phyloP scores from a whole-genome alignment of 441 rosid genomes.

The Euphorbia schlechtendalii region DNA sequence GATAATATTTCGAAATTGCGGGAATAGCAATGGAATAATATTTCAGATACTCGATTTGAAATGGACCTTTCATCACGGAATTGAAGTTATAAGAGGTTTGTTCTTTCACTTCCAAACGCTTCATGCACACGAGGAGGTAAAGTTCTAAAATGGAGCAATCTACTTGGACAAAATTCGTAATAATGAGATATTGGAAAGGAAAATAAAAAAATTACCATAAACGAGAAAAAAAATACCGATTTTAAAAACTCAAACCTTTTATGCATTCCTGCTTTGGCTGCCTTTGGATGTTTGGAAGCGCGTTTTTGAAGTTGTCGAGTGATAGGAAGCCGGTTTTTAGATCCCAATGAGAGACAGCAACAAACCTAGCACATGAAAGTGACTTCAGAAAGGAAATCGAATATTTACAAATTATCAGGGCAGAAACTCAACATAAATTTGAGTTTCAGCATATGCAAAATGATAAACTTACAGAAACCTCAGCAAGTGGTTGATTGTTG shows the following conservation, averaged over 20 bases:
- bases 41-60: slow-evolving; percentile 9
- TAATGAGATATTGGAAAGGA: background rate
- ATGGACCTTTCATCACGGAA: slow-evolving; percentile 80
- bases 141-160: slow-evolving; percentile 93
- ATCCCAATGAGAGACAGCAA: slow-evolving; percentile 63
- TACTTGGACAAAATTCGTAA: slow-evolving; percentile 28
- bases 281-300: slow-evolving; percentile 58
- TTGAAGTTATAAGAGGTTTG: slow-evolving; percentile 75
- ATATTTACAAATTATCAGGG: slow-evolving; percentile 8
- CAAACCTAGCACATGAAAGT: slow-evolving; percentile 48
- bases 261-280: slow-evolving; percentile 76
- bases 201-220: background rate
- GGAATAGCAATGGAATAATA: background rate
- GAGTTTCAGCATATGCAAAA: slow-evolving; percentile 10
- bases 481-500: slow-evolving; percentile 54
- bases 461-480: slow-evolving; percentile 64
- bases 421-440: slow-evolving; percentile 12
- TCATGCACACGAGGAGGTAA: slow-evolving; percentile 81
- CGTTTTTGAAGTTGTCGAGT: slow-evolving; percentile 71
- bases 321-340: slow-evolving; percentile 63
- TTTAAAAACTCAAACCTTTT: slow-evolving; percentile 43
- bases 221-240: background rate
- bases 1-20: slow-evolving; percentile 5
- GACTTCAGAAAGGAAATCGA: slow-evolving; percentile 23
- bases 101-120: slow-evolving; percentile 81